These are phyloP conservation scores for Emergomyces orientalis DNA, from an alignment of 2,329 filamentous ascomycete genomes.

Conservation along the genomic window DNA sequence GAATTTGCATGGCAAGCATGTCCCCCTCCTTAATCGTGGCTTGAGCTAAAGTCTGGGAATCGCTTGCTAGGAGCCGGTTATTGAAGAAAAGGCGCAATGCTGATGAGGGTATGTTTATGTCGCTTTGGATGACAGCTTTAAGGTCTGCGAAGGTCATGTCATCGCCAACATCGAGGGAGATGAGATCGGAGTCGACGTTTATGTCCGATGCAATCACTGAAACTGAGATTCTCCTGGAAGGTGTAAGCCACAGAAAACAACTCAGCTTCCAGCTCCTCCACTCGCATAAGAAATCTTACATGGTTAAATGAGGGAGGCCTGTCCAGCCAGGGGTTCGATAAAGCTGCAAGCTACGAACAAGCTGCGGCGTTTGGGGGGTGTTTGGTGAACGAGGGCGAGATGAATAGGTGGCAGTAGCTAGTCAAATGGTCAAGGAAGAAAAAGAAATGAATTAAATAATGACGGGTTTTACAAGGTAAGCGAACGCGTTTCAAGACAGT, in stretches of 20 bases:
- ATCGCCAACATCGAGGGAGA: conserved; percentile 71
- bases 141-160: conserved; percentile 78
- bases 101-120: conserved; percentile 61
- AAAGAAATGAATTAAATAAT: not conserved
- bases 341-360: not conserved
- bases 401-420: not conserved
- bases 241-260: not conserved
- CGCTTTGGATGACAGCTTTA: conserved; percentile 79
- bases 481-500: not conserved
- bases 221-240: conserved; percentile 71
- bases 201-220: conserved; percentile 68
- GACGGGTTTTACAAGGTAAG: not conserved
- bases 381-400: not conserved
- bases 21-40: conserved; percentile 77
- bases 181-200: conserved; percentile 58
- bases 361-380: not conserved
- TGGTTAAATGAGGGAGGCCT: not conserved
- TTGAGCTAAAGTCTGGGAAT: conserved; percentile 70
- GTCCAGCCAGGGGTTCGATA: not conserved
- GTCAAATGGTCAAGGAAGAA: not conserved
- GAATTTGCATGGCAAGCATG: conserved; percentile 80
- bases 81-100: conserved; percentile 86
- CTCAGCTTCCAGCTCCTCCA: not conserved
- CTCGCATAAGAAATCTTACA: not conserved
- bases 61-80: conserved; percentile 67